Evolutionary conservation across 139 green algal species (phyloP).

Genomic region (Zygnema circumcarinatum): DNA sequence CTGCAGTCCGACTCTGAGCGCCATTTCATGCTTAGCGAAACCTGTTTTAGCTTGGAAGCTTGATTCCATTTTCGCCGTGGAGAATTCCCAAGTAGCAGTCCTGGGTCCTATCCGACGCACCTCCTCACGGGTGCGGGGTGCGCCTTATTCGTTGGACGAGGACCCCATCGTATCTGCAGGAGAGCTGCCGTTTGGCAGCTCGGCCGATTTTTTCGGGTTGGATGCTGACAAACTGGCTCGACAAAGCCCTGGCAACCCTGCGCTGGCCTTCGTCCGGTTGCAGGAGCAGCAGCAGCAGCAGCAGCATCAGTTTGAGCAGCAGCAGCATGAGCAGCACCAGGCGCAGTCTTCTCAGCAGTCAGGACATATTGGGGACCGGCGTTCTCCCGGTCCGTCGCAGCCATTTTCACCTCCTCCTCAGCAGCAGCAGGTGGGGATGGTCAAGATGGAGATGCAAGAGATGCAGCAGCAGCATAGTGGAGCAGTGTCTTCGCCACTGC

Average conservation of each 20-base stretch:
- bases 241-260: neutral
- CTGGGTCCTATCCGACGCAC: neutral
- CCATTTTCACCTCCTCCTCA: conserved; percentile 13
- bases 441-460: neutral
- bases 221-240: neutral
- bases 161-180: neutral
- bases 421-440: conserved; percentile 8
- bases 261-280: neutral
- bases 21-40: too few species aligned
- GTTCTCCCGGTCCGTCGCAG: neutral
- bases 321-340: conserved; percentile 1
- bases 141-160: neutral
- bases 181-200: neutral
- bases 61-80: too few species aligned
- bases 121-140: neutral
- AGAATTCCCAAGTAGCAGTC: neutral
- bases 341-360: conserved; percentile 6
- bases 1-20: too few species aligned
- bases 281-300: conserved; percentile 16
- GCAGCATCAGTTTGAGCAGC: neutral
- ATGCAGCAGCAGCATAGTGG: conserved; percentile 3
- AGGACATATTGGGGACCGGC: neutral
- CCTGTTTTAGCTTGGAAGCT: too few species aligned
- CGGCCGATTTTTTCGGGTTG: neutral
- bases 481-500: neutral